Percentiles rank a stretch among this genome's conserved stretches.
Evolutionary conservation across 148 eudicot genomes (phyloP).

Genomic region (Diospyros lotus): DNA sequence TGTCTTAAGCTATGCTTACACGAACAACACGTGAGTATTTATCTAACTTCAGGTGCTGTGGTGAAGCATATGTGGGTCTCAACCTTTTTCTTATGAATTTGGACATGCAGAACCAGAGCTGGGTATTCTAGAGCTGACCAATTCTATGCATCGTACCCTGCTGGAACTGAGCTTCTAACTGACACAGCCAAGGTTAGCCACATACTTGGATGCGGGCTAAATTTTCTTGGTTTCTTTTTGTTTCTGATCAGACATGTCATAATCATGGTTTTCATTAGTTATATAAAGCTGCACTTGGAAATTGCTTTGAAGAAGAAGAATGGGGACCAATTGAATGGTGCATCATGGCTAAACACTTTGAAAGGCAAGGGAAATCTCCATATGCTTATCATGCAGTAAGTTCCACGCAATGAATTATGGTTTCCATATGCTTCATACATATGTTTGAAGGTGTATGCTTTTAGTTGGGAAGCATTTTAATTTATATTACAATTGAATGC

Average conservation of each 20-base stretch:
- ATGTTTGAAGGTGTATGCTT: too few relatives aligned
- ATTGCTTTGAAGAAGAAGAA: constrained; percentile 86
- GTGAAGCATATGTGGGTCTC: constrained; percentile 1
- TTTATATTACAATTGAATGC: neutral
- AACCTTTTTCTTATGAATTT: neutral
- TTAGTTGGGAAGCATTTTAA: neutral
- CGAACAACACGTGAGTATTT: constrained; percentile 68
- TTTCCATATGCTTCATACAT: too few relatives aligned
- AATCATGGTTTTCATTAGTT: constrained; percentile 33
- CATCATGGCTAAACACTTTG: constrained; percentile 87
- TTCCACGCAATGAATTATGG: constrained; percentile 1
- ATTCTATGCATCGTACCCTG: constrained; percentile 86
- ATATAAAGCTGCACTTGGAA: constrained; percentile 87
- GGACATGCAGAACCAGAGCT: constrained; percentile 65
- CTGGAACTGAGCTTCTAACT: constrained; percentile 87
- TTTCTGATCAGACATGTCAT: neutral
- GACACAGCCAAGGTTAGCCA: constrained; percentile 68
- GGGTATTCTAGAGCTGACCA: constrained; percentile 92
- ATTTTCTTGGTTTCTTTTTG: neutral
- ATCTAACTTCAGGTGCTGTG: neutral
- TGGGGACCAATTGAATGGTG: constrained; percentile 94
- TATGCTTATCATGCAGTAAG: constrained; percentile 93
- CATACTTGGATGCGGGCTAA: neutral
- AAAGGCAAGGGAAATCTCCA: constrained; percentile 92
- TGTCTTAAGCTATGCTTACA: constrained; percentile 57